Evolutionary conservation across 164 flowering plant species (phyloP), one percentile per base, ranked within the genome.

Genomic region (Piper betle): DNA sequence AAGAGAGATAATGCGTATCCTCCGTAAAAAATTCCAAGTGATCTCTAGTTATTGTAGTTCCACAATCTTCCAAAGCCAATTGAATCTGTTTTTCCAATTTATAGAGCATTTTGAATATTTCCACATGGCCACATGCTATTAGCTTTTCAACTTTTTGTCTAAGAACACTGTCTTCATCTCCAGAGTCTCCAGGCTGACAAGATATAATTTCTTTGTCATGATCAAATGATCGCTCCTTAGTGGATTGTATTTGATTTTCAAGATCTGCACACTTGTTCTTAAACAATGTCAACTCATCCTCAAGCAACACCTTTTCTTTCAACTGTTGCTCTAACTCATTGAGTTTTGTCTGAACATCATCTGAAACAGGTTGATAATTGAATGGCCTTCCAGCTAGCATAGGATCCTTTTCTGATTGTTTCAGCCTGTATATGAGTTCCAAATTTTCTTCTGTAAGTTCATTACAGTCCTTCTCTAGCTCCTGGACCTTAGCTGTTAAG

Each of bases 371-470:
- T 6, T 52, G 59, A 63, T 71, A 67, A 39, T 57, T 60, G 57
- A 67, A 53, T 56, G 69, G 67, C 42, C 46, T 37, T 17, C 55
- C 67, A 13, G 60, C 42, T 39, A 58, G 13, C 53, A 39, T 53
- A 39, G 42, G 55, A 53, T 64, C 69, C 64, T 60, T 75, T 56
- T 58, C 66, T 39, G 75, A 68, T 69, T 74, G 79, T 55, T 83
- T 80, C 58, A 83, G 72, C 73, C 80, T 75, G 25, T 76, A 55
- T 58, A 77, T 48, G 65, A 83, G 88, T 37, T 74, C 78, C 55
- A 81, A 71, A 64, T 83, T 81, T 75, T 81, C 85, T 19, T 80
- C 82, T 50, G 84, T 81, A 52, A 83, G 81, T 67, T 79, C 86
- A 71, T 69, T 74, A 75, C 85, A 82, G 62, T 83, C 84, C 67